Evolutionary conservation across 2,329 filamentous ascomycete genomes (phyloP).

Genomic region (Herpotrichia juniperi): DNA sequence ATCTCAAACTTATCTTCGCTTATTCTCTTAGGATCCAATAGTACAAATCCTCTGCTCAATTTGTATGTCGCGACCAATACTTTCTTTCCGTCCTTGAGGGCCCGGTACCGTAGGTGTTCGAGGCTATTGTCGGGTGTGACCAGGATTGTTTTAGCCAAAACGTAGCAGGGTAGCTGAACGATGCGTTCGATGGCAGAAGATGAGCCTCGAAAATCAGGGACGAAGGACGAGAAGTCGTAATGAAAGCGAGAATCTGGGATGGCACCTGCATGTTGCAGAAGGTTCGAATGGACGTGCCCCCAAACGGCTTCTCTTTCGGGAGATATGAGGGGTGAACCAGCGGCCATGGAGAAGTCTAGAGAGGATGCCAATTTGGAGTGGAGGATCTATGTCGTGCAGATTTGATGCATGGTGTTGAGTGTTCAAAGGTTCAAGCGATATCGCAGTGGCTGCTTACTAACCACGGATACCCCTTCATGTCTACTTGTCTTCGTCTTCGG

Average conservation of each 20-base stretch:
- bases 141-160: slow-evolving; percentile 41
- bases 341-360: not conserved
- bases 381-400: no score
- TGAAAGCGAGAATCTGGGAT: slow-evolving; percentile 53
- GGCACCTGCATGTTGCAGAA: slow-evolving; percentile 48
- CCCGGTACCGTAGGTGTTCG: slow-evolving; percentile 47
- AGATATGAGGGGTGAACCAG: not conserved
- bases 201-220: slow-evolving; percentile 51
- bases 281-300: slow-evolving; percentile 40
- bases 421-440: no score
- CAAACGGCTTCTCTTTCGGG: slow-evolving; percentile 22
- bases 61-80: slow-evolving; percentile 51
- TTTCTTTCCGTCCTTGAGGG: slow-evolving; percentile 49
- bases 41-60: slow-evolving; percentile 50
- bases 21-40: slow-evolving; percentile 47
- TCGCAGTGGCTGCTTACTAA: no score
- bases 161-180: slow-evolving; percentile 39
- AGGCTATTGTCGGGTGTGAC: slow-evolving; percentile 54
- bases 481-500: no score
- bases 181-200: slow-evolving; percentile 40
- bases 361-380: no score
- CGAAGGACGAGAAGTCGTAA: slow-evolving; percentile 51
- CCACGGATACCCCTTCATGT: no score
- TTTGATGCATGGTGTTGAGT: no score
- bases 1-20: slow-evolving; percentile 30